Conservation (phyloP, 331 rosid species). For the Acacia concinna region DNA sequence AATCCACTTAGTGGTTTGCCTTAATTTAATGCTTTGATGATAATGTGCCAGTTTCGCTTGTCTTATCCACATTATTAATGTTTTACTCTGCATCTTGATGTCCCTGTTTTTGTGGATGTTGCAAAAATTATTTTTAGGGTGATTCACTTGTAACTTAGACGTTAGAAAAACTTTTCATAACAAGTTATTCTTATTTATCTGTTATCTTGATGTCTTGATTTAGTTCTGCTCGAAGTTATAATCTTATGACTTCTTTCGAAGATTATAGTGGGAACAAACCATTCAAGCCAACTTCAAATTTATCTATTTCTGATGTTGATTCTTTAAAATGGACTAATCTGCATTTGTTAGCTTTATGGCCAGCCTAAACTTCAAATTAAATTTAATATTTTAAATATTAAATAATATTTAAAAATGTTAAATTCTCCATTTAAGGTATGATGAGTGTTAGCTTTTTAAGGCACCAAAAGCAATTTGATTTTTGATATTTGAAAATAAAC, state of each 20-base stretch:
- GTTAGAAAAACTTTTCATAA: background rate
- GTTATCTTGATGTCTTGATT: background rate
- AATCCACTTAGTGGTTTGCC: conserved; percentile 22
- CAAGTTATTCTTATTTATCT: background rate
- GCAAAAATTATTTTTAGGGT: background rate
- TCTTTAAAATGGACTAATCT: too few species aligned
- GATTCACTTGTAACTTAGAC: background rate
- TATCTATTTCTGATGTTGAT: background rate
- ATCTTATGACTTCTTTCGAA: background rate
- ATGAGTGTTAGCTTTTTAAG: background rate
- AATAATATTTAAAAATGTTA: background rate
- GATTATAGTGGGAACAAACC: background rate
- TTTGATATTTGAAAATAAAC: too few species aligned
- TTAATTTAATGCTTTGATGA: conserved; percentile 11
- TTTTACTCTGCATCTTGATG: background rate
- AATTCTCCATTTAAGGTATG: background rate
- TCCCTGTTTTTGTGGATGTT: background rate
- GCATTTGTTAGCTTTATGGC: too few species aligned
- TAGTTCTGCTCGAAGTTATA: background rate
- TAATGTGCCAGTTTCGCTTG: conserved; percentile 28
- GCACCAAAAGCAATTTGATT: background rate
- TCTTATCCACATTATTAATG: background rate
- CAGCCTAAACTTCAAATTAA: too few species aligned
- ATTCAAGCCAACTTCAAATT: background rate
- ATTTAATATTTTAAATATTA: too few species aligned